Percentiles rank a stretch among this genome's conserved stretches.
These are phyloP conservation scores for Ogataea hybrid DNA, from an alignment of 1,139 yeast species.

Conservation along the genomic window DNA sequence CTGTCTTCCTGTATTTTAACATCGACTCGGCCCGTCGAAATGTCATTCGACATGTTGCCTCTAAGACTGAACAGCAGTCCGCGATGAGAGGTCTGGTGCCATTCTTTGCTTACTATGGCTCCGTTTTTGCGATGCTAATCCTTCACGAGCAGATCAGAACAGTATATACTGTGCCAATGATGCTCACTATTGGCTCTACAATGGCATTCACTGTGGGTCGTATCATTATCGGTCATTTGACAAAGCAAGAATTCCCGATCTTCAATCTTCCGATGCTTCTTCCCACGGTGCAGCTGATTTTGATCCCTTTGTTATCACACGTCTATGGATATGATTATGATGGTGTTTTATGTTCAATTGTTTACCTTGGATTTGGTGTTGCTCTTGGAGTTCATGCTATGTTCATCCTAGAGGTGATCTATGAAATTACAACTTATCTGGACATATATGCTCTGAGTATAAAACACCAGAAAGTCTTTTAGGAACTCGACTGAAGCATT, in stretches of 20 bases:
- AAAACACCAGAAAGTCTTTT: conserved; percentile 64
- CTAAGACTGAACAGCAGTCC: conserved; percentile 32
- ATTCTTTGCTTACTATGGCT: conserved; percentile 60
- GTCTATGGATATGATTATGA: conserved; percentile 41
- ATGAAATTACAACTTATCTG: conserved; percentile 76
- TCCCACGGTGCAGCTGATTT: conserved; percentile 56
- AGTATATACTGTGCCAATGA: conserved; percentile 59
- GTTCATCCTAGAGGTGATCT: conserved; percentile 78
- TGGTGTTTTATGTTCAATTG: conserved; percentile 44
- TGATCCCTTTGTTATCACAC: conserved; percentile 40
- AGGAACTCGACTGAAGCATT: not conserved
- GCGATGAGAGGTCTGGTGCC: conserved; percentile 71
- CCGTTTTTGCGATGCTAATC: conserved; percentile 45
- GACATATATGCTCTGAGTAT: conserved; percentile 88
- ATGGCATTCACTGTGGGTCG: conserved; percentile 87
- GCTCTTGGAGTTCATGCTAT: conserved; percentile 74
- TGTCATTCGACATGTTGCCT: conserved; percentile 53
- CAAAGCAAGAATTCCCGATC: conserved; percentile 74
- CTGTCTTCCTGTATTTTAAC: conserved; percentile 63
- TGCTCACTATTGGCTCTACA: conserved; percentile 68
- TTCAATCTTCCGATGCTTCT: conserved; percentile 66
- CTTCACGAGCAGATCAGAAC: conserved; percentile 36
- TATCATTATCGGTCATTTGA: conserved; percentile 84
- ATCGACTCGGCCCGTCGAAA: conserved; percentile 70
- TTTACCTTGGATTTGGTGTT: conserved; percentile 76